Evolutionary conservation across 352 stramenopile species (phyloP), one percentile per base, ranked within the genome.

Genomic region (Pythium dissotocum): DNA sequence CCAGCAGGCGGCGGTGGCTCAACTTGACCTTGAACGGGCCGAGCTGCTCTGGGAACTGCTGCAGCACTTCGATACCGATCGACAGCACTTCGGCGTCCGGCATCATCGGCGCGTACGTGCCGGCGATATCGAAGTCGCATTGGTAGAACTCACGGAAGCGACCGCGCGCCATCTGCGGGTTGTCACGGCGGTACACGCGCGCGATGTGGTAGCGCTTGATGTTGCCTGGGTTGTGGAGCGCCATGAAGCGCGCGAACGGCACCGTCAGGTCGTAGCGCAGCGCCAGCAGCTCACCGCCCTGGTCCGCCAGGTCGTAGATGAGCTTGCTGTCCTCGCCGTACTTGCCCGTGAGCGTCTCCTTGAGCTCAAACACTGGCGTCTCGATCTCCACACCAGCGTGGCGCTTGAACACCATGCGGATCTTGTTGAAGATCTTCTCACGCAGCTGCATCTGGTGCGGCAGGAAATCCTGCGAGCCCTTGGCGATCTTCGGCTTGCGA

Each of bases 121-220:
- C 97, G 33, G 97, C 97, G 71, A 99, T 98, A 77, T 99, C 97
- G 63, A 99, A 99, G 70, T 99, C 97, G 74, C 97, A 99, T 78
- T 99, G 97, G 84, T 99, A 99, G 77, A 99, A 99, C 73, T 99
- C 97, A 54, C 97, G 90, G 81, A 99, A 99, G 60, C 97, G 87
- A 52, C 97, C 97, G 42, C 93, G 91, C 24, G 88, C 91, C 78
- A 98, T 91, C 55, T 96, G 83, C 49, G 96, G 96, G 72, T 98
- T 97, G 84, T 99, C 97, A 56, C 97, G 88, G 35, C 97, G 82
- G 80, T 99, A 99, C 21, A 98, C 96, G 69, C 97, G 97, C 30
- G 95, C 97, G 69, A 99, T 99, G 79, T 99, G 97, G 84, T 94
- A 99, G 48, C 97, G 91, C 79, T 99, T 99, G 66, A 99, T 99